phyloP scores from a whole-genome alignment of 371 early-diverging fungal genomes.

The Apophysomyces ossiformis region DNA sequence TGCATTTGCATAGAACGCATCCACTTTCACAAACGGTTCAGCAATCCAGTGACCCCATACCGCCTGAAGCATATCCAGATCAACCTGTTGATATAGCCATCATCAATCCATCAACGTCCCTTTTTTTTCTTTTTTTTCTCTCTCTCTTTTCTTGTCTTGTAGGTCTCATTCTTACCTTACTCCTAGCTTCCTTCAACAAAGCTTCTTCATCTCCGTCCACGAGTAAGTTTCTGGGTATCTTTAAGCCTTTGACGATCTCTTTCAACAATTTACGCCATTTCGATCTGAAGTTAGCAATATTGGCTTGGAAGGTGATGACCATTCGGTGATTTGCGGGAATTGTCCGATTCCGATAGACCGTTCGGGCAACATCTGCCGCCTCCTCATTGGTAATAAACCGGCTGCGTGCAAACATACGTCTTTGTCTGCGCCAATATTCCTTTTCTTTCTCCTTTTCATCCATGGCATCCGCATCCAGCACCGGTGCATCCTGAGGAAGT shows the following conservation, averaged over 20 bases:
- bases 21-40: conserved; percentile 33
- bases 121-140: neutral
- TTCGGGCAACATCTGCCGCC: conserved; percentile 28
- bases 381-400: conserved; percentile 43
- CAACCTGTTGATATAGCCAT: conserved; percentile 16
- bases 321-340: conserved; percentile 13
- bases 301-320: conserved; percentile 22
- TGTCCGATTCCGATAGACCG: conserved; percentile 25
- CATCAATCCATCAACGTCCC: neutral
- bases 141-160: too few relatives aligned
- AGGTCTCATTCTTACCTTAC: neutral
- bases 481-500: conserved; percentile 20
- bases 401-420: conserved; percentile 42
- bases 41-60: conserved; percentile 44
- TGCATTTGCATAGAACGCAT: conserved; percentile 33
- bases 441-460: conserved; percentile 31
- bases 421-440: conserved; percentile 43
- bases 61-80: conserved; percentile 19
- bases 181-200: neutral
- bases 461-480: conserved; percentile 18
- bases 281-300: conserved; percentile 28
- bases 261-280: conserved; percentile 29
- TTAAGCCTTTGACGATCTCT: conserved; percentile 13
- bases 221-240: neutral
- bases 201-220: neutral